These are phyloP conservation scores for Microsporum ferrugineum DNA, from an alignment of 2,329 filamentous ascomycete genomes.

Conservation along the genomic window DNA sequence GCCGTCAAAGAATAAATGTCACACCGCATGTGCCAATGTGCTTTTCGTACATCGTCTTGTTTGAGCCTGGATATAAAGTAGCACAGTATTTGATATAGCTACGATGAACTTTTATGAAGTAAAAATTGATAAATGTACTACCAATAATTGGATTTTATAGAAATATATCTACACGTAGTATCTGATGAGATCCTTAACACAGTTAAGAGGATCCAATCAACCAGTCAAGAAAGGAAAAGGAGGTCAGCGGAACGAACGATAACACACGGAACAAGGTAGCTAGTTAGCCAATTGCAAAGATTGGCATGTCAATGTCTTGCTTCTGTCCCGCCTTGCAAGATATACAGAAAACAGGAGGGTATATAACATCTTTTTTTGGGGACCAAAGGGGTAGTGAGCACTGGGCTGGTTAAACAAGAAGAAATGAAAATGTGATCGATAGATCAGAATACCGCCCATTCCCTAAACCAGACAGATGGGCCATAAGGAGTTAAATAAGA, in stretches of 20 bases:
- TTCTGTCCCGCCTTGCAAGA: background rate
- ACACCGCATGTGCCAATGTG: background rate
- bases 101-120: background rate
- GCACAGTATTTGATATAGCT: background rate
- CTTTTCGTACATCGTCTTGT: background rate
- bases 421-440: conserved; percentile 1
- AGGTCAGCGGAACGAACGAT: background rate
- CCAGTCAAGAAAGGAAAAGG: background rate
- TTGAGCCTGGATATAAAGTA: background rate
- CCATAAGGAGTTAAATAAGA: background rate
- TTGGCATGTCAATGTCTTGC: background rate
- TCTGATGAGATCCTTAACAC: background rate
- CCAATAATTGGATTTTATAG: background rate
- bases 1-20: background rate
- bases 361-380: background rate
- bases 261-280: background rate
- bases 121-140: background rate
- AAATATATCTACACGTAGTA: background rate
- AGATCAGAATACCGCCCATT: conserved; percentile 5
- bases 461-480: background rate
- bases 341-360: background rate
- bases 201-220: background rate
- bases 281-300: background rate
- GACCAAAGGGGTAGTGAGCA: conserved; percentile 2
- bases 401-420: background rate